Evolutionary conservation across 352 stramenopile species (phyloP).

Genomic region (Phytophthora idaei): DNA sequence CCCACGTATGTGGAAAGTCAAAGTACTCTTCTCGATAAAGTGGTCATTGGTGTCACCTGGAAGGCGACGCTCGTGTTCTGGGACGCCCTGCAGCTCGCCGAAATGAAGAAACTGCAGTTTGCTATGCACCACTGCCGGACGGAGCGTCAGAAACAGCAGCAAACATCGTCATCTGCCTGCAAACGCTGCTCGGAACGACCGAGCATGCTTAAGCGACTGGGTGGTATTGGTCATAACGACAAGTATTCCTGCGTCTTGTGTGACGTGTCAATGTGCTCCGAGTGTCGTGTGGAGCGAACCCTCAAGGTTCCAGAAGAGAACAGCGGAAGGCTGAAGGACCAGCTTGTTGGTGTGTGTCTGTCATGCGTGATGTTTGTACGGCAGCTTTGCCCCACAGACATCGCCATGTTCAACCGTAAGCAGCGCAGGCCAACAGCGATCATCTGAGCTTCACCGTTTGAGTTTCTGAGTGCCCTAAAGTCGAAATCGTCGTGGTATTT

Average conservation of each 20-base stretch:
- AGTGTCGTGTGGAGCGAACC: conserved; percentile 22
- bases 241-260: conserved; percentile 23
- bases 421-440: conserved; percentile 11
- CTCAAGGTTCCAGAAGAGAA: conserved; percentile 16
- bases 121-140: neutral
- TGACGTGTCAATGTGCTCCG: conserved; percentile 11
- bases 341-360: conserved; percentile 21
- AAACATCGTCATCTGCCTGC: conserved; percentile 8
- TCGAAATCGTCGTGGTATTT: neutral
- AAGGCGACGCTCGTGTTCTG: conserved; percentile 22
- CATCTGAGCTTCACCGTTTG: conserved; percentile 2
- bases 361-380: conserved; percentile 26
- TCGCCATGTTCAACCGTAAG: conserved; percentile 21
- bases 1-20: conserved; percentile 25
- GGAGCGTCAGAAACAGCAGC: conserved; percentile 17
- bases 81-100: conserved; percentile 19
- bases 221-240: conserved; percentile 7
- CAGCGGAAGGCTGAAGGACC: conserved; percentile 15
- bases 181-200: conserved; percentile 17
- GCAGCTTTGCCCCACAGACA: conserved; percentile 19
- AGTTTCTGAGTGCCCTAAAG: neutral
- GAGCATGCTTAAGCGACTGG: conserved; percentile 10
- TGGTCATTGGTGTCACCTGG: conserved; percentile 18
- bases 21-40: conserved; percentile 17
- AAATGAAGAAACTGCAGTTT: conserved; percentile 36